phyloP scores from a whole-genome alignment of 2,329 filamentous ascomycete genomes.

The Penicillium hesseltinei region DNA sequence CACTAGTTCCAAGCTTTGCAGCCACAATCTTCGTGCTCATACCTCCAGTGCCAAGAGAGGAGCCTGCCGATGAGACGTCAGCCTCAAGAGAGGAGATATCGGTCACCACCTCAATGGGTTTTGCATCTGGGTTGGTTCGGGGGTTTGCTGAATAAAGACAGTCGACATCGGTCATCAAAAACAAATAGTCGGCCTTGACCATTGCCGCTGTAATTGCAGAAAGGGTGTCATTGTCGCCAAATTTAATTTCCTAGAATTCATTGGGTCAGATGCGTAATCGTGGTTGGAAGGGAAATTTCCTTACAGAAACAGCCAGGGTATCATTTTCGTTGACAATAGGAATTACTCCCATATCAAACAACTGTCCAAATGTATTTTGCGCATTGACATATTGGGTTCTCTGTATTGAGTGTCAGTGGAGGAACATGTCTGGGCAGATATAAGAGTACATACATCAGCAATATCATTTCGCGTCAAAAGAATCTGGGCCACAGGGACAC shows the following conservation, averaged over 20 bases:
- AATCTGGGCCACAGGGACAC: constrained; percentile 91
- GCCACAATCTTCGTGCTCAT: constrained; percentile 98
- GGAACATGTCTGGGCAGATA: background rate
- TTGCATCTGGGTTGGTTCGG: constrained; percentile 76
- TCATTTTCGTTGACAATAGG: constrained; percentile 99
- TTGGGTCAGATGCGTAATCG: background rate
- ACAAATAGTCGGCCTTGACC: constrained; percentile 94
- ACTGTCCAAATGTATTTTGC: constrained; percentile 87
- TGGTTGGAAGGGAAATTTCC: constrained; percentile 12
- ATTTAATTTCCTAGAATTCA: constrained; percentile 76
- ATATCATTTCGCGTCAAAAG: constrained; percentile 94
- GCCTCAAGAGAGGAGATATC: constrained; percentile 80
- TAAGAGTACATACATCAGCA: constrained; percentile 65
- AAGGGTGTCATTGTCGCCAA: constrained; percentile 96
- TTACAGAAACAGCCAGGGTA: constrained; percentile 79
- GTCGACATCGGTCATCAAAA: constrained; percentile 98
- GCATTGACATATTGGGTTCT: constrained; percentile 94
- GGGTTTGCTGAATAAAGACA: constrained; percentile 97
- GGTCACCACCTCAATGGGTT: constrained; percentile 86
- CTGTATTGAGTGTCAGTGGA: constrained; percentile 42
- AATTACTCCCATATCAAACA: constrained; percentile 92
- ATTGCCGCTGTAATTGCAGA: constrained; percentile 96
- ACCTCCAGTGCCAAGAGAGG: constrained; percentile 84
- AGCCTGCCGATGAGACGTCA: constrained; percentile 88
- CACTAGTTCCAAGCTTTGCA: constrained; percentile 85